Base-by-base conservation (phyloP, 805 yeast species). In the Saturnispora serradocipensis region DNA sequence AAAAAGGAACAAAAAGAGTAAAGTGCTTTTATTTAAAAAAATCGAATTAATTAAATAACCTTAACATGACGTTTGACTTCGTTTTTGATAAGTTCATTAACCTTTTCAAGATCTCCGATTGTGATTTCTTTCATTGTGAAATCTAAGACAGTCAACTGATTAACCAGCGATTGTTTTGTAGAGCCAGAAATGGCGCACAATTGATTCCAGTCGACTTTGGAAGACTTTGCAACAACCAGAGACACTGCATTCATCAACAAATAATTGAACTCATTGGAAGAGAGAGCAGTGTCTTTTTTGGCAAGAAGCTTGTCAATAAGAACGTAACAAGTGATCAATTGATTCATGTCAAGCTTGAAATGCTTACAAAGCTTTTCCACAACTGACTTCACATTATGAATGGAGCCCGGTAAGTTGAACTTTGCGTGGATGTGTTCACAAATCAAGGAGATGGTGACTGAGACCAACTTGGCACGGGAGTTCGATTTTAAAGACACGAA, bases 61-160 rank as follows among this genome's bases (percentile, higher is more conserved):
- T 60, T 60, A 27, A 61, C 58, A 35, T 59, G 47, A 27, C 54
- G 55, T 20, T 52, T 50, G 7, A 61, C 57, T 48, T 57, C 60
- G 4, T 46, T 32, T 35, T 54, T 46, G 35, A 61, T 44, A 5
- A 38, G 34, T 4, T 45, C 30, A 30, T 56, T 59, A 27, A 58
- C 36, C 11, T 13, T 32, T 3, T 32, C 38, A 16, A 60, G 32
- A 27, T 56, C 59, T 22, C 45, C 45, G 4, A 16, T 11, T 15
- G 54, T 44, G 32, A 55, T 51, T 7, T 39, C 40, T 9, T 40
- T 48, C n/a, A 34, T n/a, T 8, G 44, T 18, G 32, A 32, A 20
- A 18, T 50, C 45, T 4, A 56, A 34, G 2, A 27, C 43, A 9
- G 40, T 25, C 15, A 54, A 13, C 4, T 53, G 52, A 7, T 43